Percentiles rank a stretch among this genome's conserved stretches.
Conservation (phyloP, 1,284 basidiomycete genomes). For the Xerocomus minutiporus region DNA sequence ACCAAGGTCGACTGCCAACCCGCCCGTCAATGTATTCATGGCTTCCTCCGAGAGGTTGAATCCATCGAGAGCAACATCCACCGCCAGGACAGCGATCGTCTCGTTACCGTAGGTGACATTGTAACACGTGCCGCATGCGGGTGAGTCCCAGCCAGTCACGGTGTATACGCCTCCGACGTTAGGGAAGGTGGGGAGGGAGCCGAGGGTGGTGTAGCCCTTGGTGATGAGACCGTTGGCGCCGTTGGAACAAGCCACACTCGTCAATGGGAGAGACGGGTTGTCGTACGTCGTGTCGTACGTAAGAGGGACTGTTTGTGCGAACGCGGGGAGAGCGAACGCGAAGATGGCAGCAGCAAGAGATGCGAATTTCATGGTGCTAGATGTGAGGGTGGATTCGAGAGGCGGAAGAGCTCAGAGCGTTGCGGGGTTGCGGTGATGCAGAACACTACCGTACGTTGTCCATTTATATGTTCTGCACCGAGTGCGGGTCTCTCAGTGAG, state of each 20-base stretch:
- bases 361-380: constrained; percentile 20
- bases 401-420: not conserved
- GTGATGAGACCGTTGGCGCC: constrained; percentile 38
- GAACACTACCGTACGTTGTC: not conserved
- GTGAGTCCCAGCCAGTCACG: constrained; percentile 32
- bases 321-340: constrained; percentile 12
- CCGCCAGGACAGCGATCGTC: constrained; percentile 27
- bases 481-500: not conserved
- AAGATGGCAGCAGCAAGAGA: constrained; percentile 11
- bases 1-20: constrained; percentile 27
- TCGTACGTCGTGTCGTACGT: constrained; percentile 40
- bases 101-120: constrained; percentile 22
- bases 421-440: too few species aligned
- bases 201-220: constrained; percentile 44
- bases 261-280: constrained; percentile 30
- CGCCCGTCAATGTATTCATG: constrained; percentile 34
- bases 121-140: constrained; percentile 36
- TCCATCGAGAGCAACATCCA: constrained; percentile 31
- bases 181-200: constrained; percentile 46
- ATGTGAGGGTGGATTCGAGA: not conserved
- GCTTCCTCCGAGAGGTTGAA: constrained; percentile 36
- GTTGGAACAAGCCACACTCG: constrained; percentile 46
- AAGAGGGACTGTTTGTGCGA: constrained; percentile 11
- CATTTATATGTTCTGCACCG: constrained; percentile 12
- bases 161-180: constrained; percentile 43